Base-by-base conservation (phyloP, 345 rosid genomes). In the Trapa bicornis region DNA sequence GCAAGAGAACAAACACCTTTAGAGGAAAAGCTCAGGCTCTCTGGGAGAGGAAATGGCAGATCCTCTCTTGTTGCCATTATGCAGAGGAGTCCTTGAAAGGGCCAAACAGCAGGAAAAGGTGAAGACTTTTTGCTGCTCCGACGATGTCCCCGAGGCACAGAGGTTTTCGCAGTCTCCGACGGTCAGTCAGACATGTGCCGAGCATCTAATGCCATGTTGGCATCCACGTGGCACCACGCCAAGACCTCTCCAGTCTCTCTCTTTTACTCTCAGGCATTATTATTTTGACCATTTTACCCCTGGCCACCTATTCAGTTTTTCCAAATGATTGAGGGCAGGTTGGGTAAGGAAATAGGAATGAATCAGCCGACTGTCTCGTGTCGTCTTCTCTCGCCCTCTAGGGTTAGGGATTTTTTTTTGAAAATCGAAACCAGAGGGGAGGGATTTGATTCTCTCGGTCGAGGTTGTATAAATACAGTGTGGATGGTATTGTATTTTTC, bases 201-300 rank as follows among this genome's bases (percentile, higher is more conserved):
- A 37, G 50, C 67, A 39, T 64, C 47, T 5, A 41, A 64, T 64
- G 67, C 32, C 48, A 17, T 64, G 67, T 64, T 50, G 67, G 67
- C 3, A 15, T 38, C 48, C 63, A 58, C 63, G 63, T 58, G 63
- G 63, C 63, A 32, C 38, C 35, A 17, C 35, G 60, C 29, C 29
- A 22, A 22, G 22, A 0, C 60, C 35, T 58, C 63, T 16, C 37
- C 29, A 22, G 29, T 22, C 29, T 22, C 29, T 22, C 29, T 22
- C 29, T 22, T 22, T 22, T 22, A 22, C 29, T 22, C 29, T 22
- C 29, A 22, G 29, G 29, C 29, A 22, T 22, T 22, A 22, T 22
- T 22, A 22, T 22, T 22, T 22, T 22, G 60, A 54, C 60, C 33
- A 6, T 54, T 54, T 4, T 6, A 22, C 33, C 60, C 60, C 60